Evolutionary conservation across 305 asterid species (phyloP).

Genomic region (Nicotiana rustica): DNA sequence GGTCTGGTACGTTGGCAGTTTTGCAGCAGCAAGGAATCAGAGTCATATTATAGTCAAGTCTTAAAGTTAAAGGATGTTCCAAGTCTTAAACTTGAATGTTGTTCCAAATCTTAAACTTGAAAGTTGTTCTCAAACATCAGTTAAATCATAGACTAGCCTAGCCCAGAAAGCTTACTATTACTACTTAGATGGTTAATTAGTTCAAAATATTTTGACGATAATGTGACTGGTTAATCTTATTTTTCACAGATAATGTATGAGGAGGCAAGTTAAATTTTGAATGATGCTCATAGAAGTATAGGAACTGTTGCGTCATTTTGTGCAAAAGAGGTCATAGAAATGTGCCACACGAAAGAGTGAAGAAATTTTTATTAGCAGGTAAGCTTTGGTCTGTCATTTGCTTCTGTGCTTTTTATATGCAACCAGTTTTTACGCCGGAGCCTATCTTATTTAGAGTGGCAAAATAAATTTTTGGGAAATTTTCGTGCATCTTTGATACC

Average conservation of each 20-base stretch:
- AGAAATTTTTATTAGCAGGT: slow-evolving; percentile 73
- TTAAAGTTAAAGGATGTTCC: not conserved
- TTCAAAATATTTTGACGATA: not conserved
- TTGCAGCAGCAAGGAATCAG: not conserved
- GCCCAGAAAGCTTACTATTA: not conserved
- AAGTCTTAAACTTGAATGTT: too few relatives aligned
- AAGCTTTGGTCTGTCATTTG: slow-evolving; percentile 57
- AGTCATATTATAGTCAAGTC: too few relatives aligned
- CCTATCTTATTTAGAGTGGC: slow-evolving; percentile 59
- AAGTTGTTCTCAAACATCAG: slow-evolving; percentile 23
- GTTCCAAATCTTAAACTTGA: not conserved
- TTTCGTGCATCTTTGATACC: slow-evolving; percentile 51
- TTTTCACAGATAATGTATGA: slow-evolving; percentile 71
- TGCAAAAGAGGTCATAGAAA: slow-evolving; percentile 77
- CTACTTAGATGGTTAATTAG: not conserved
- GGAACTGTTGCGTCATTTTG: slow-evolving; percentile 89
- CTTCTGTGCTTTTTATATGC: slow-evolving; percentile 66
- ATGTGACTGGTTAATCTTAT: not conserved
- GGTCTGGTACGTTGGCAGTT: slow-evolving; percentile 4
- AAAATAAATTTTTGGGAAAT: slow-evolving; percentile 56
- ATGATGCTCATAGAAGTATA: slow-evolving; percentile 82
- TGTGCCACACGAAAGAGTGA: slow-evolving; percentile 69
- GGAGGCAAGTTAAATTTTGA: slow-evolving; percentile 91
- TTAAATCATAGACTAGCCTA: slow-evolving; percentile 2
- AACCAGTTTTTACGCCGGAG: slow-evolving; percentile 67